Percentiles rank a stretch among this genome's conserved stretches.
These are phyloP conservation scores for Polyporus arcularius DNA, from an alignment of 768 basidiomycete genomes.

Conservation along the genomic window DNA sequence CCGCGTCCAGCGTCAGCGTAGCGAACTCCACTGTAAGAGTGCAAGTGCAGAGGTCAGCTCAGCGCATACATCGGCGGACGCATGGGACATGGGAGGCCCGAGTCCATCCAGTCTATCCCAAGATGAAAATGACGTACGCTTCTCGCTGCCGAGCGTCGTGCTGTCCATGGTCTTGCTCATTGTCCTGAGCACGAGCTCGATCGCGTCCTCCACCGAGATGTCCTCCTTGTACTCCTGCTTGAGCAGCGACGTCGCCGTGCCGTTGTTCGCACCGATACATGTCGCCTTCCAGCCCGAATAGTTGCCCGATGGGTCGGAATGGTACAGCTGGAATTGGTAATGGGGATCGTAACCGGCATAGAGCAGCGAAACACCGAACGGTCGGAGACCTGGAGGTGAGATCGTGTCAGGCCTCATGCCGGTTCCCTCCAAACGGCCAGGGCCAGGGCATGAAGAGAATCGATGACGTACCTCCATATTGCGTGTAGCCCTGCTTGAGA, in stretches of 20 bases:
- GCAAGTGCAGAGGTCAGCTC: not conserved
- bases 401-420: slow-evolving; percentile 1
- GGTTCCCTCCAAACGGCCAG: too few relatives aligned
- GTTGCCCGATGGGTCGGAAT: slow-evolving; percentile 97
- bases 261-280: slow-evolving; percentile 97
- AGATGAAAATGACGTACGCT: slow-evolving; percentile 57
- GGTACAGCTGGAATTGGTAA: slow-evolving; percentile 96
- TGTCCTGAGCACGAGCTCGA: slow-evolving; percentile 86
- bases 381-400: slow-evolving; percentile 79
- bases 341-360: slow-evolving; percentile 97
- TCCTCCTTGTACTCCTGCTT: slow-evolving; percentile 99
- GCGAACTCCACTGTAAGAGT: slow-evolving; percentile 85
- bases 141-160: slow-evolving; percentile 94
- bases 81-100: not conserved
- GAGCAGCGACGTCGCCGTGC: slow-evolving; percentile 90
- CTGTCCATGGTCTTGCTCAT: slow-evolving; percentile 99
- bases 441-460: not conserved
- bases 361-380: slow-evolving; percentile 95
- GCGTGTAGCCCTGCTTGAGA: slow-evolving; percentile 98
- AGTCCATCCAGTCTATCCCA: not conserved
- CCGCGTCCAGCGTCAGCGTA: slow-evolving; percentile 82
- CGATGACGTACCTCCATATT: slow-evolving; percentile 76
- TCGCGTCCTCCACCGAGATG: slow-evolving; percentile 86
- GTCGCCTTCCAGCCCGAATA: slow-evolving; percentile 99
- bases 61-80: not conserved